Base-by-base conservation (phyloP, 2,329 filamentous ascomycete genomes). In the Diatrype stigma region DNA sequence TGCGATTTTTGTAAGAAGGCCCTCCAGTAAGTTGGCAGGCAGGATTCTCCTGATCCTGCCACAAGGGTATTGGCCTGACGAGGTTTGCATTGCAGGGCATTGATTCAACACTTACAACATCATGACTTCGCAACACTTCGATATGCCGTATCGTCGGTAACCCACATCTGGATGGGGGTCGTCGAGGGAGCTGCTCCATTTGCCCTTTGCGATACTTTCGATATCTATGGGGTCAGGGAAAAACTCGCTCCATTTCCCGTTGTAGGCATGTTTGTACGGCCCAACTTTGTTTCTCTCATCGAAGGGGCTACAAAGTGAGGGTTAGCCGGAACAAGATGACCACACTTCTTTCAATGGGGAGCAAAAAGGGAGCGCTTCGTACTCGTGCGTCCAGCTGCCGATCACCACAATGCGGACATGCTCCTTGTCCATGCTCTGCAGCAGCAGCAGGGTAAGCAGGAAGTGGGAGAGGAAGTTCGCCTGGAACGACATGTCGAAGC, bases 391-490 rank as follows among this genome's bases (percentile, higher is more conserved):
- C 57, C 60, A 64, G 55, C 65, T 67, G 8, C 66, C 58, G 16
- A 68, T 30, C 7, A 65, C 53, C 5, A 69, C 54, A 34, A 70
- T 57, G 7, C 66, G 58, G 2, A 67, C 68, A 2, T 55, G 37
- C 40, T 64, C 53, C 47, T 56, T 59, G 56, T 70, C 66, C 59
- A 70, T 62, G 40, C 66, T 68, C 51, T 62, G 54, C 17, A 70
- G 56, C 11, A 70, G 51, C 21, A 69, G 49, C 16, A 70, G 35
- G 2, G 62, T 62, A 17, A 70, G 53, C 23, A 70, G 61, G 53
- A 63, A 70, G 42, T 68, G 64, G 1, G 58, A 57, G 6, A 70
- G 60, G 51, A 67, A 70, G 51, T 63, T 67, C 26, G 55, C 53
- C 45, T 61, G 57, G 46, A 69, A 70, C 5, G 61, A 61, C 51